A percentile compares a stretch with the other conserved stretches of the same genome.
Conservation (phyloP, 768 basidiomycete genomes). For the Phylloporus sp. region DNA sequence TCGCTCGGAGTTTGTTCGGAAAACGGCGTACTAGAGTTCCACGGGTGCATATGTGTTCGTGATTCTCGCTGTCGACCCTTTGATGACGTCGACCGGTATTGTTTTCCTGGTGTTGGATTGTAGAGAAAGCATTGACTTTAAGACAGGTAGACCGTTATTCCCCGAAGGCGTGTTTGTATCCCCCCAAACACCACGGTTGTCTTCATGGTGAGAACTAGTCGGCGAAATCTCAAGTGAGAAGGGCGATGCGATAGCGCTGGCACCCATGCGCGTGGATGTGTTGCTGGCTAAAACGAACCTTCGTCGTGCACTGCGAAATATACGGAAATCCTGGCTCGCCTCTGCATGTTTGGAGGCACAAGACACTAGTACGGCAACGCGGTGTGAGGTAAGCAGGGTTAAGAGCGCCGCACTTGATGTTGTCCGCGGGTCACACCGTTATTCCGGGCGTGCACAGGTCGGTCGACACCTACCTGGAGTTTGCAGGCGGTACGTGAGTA, state of each 20-base stretch:
- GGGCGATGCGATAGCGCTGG: background rate
- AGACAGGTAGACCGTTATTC: too few species aligned
- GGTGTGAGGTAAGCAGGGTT: background rate
- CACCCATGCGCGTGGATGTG: background rate
- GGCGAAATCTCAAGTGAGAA: background rate
- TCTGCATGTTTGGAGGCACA: background rate
- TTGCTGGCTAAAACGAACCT: too few species aligned
- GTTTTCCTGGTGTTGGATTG: too few species aligned
- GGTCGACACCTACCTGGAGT: too few species aligned
- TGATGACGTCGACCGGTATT: background rate
- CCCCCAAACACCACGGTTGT: constrained; percentile 18
- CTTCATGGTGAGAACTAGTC: background rate
- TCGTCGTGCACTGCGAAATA: background rate
- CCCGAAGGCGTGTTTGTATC: too few species aligned
- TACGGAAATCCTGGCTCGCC: background rate
- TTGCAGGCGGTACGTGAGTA: too few species aligned
- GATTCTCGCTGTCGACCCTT: background rate
- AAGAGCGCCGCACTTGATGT: background rate
- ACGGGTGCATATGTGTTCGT: background rate
- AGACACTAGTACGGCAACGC: background rate
- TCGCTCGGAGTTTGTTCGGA: constrained; percentile 21
- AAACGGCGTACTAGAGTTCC: background rate
- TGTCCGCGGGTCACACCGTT: background rate
- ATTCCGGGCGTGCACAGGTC: too few species aligned
- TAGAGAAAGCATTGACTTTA: background rate